Base-by-base conservation (phyloP, 305 asterid genomes). In the Galium porrigens region DNA sequence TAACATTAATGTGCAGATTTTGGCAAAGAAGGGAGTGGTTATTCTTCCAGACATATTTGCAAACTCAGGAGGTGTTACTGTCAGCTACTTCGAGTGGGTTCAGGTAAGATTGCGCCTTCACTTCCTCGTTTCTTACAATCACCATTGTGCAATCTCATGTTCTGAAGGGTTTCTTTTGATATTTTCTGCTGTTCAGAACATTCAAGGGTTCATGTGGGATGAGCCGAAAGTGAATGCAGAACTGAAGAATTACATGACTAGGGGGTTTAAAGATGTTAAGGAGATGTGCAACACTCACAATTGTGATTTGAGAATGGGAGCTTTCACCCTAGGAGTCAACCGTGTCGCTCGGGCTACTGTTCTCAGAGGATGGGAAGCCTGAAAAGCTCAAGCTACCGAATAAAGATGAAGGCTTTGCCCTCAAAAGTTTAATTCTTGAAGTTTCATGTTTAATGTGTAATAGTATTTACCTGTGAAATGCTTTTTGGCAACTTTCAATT, bases 141-240 rank as follows among this genome's bases (percentile, higher is more conserved):
- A 32, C 48, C 8, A 5, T 55, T 7, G 14, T 15, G 1, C 18
- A 20, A 8, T 41, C 27, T 56, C 34, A 68, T 11, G 53, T 34
- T 39, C 37, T 27, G 46, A 61, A 9, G 37, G 20, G 37, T 15
- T 12, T 32, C 18, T 18, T 12, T 12, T 5, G n/a, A 42, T 42
- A 30, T 30, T 33, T 33, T 46, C 10, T 66, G 72, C 3, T 3
- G 25, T 33, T 22, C 76, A 86, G 91, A 89, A 86, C 83, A 89
- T 89, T 32, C 96, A 89, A 67, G 96, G 96, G 37, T 89, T 89
- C 77, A 84, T 83, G 94, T 89, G 96, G 96, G 94, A 84, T 7
- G 96, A 86, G 76, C 81, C 78, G 18, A 89, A 85, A 36, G 96
- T 89, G 77, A 89, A 89, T 20, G 66, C 71, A 0, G 95, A 89